Evolutionary conservation across 192 early-diverging fungal species (phyloP).

Genomic region (Podila epigama): DNA sequence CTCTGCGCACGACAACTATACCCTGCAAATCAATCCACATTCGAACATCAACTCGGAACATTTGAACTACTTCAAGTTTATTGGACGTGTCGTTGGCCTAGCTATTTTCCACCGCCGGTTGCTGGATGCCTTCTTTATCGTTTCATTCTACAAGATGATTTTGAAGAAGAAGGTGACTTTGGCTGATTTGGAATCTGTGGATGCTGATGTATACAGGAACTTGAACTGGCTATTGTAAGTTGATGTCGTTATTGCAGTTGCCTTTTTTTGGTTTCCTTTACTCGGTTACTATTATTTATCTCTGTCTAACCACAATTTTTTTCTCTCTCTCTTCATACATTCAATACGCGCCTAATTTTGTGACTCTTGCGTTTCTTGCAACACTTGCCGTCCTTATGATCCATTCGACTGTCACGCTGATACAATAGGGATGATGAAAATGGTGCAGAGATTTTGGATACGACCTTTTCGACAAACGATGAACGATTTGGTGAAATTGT

Average conservation of each 20-base stretch:
- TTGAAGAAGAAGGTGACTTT: conserved; percentile 88
- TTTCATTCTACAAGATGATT: conserved; percentile 97
- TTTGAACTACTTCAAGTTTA: conserved; percentile 98
- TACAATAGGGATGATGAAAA: conserved; percentile 83
- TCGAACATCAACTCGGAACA: conserved; percentile 96
- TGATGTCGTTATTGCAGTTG: background rate
- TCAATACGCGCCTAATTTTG: too few species aligned
- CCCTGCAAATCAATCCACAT: conserved; percentile 97
- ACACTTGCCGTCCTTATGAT: too few species aligned
- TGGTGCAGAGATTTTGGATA: conserved; percentile 79
- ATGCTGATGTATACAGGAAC: conserved; percentile 90
- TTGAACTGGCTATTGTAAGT: conserved; percentile 92
- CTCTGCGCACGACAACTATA: conserved; percentile 98
- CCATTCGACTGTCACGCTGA: background rate
- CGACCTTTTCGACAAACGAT: conserved; percentile 93
- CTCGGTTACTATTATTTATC: background rate
- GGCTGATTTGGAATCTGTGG: conserved; percentile 94
- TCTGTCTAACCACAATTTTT: conserved; percentile 2
- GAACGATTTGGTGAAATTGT: conserved; percentile 91
- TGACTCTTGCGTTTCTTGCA: too few species aligned
- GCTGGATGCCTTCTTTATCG: conserved; percentile 96
- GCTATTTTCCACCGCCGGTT: conserved; percentile 98
- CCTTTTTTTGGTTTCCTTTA: background rate
- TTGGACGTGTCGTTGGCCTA: conserved; percentile 95
- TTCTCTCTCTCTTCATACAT: too few species aligned